phyloP scores from a whole-genome alignment of 106 monocot genomes.

The Dendrobium nobile region DNA sequence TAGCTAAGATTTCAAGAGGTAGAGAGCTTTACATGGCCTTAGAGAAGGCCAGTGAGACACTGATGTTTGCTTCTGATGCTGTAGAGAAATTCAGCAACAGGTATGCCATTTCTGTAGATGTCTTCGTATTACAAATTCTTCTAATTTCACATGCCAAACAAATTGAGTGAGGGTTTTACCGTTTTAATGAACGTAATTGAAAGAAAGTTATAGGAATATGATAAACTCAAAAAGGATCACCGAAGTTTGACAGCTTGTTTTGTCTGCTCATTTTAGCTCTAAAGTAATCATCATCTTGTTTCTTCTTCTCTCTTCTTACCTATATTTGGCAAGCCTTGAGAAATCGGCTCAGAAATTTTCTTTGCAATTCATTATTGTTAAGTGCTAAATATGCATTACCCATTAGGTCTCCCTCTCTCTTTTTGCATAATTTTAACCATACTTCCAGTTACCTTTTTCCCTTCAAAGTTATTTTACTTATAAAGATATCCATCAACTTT shows the following conservation, averaged over 20 bases:
- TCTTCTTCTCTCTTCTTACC: too few species aligned
- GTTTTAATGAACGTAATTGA: too few species aligned
- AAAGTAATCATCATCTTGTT: too few species aligned
- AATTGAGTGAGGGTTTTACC: too few species aligned
- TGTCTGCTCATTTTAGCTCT: background rate
- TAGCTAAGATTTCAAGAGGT: conserved; percentile 71
- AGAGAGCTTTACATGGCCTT: conserved; percentile 88
- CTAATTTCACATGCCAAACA: too few species aligned
- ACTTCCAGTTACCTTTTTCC: background rate
- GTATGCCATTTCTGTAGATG: conserved; percentile 18
- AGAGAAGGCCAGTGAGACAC: conserved; percentile 88
- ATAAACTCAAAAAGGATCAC: too few species aligned
- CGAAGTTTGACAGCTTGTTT: background rate
- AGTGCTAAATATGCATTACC: background rate
- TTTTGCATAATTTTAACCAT: background rate
- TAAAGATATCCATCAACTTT: too few species aligned
- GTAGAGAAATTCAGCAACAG: conserved; percentile 93
- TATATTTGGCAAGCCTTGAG: too few species aligned
- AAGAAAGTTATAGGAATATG: too few species aligned
- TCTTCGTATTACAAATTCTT: background rate
- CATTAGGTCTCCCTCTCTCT: background rate
- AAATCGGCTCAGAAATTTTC: background rate
- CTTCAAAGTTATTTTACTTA: background rate
- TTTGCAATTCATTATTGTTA: background rate
- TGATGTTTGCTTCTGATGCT: conserved; percentile 84